Percentiles rank a stretch among this genome's conserved stretches.
These are phyloP conservation scores for Exophiala lecanii-corni DNA, from an alignment of 2,329 filamentous ascomycete species.

Conservation along the genomic window DNA sequence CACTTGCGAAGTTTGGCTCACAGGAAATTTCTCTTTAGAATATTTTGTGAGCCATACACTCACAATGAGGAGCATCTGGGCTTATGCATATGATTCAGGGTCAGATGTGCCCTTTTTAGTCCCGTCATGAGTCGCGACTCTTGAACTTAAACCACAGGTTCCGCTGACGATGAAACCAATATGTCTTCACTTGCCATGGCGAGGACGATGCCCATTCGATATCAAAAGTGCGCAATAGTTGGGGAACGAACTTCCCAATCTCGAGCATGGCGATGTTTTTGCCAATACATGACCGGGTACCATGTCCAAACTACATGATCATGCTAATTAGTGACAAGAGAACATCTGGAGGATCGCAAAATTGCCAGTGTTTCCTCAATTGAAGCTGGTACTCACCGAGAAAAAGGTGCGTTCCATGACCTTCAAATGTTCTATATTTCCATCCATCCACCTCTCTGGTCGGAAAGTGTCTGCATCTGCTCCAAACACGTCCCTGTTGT, in stretches of 20 bases:
- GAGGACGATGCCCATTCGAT: constrained; percentile 1
- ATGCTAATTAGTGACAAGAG: neutral
- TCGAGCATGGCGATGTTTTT: constrained; percentile 37
- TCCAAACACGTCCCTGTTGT: constrained; percentile 30
- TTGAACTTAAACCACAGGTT: neutral
- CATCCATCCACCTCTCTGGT: constrained; percentile 43
- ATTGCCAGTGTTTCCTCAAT: neutral
- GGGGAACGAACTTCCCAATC: constrained; percentile 35
- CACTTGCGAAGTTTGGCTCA: too few relatives aligned
- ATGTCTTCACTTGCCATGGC: constrained; percentile 2
- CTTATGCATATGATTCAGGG: too few relatives aligned
- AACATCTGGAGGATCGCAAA: neutral
- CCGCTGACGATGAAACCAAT: constrained; percentile 6
- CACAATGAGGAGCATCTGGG: too few relatives aligned
- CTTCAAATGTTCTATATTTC: constrained; percentile 22
- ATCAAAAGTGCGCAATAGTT: constrained; percentile 30
- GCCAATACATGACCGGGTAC: constrained; percentile 30
- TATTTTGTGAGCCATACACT: too few relatives aligned
- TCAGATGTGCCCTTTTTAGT: too few relatives aligned
- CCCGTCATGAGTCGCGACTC: too few relatives aligned
- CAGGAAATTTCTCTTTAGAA: too few relatives aligned
- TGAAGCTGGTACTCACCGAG: constrained; percentile 1
- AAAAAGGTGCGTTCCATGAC: constrained; percentile 28
- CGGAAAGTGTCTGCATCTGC: constrained; percentile 34
- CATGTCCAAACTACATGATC: constrained; percentile 27